These are phyloP conservation scores for Arctium minus DNA, from an alignment of 129 eudicot genomes.

Conservation along the genomic window DNA sequence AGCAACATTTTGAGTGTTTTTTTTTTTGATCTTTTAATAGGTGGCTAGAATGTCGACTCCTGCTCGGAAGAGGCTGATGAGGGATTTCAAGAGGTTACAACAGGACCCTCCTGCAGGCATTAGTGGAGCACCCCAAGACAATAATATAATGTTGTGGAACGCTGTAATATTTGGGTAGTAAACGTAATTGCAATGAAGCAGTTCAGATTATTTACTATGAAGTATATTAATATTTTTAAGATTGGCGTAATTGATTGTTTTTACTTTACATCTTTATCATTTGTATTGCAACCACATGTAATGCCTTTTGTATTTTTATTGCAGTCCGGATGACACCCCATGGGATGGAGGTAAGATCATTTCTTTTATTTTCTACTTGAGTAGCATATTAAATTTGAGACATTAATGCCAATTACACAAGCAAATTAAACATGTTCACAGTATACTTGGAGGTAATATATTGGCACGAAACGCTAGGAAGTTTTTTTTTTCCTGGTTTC, in stretches of 20 bases:
- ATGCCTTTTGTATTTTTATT: not conserved
- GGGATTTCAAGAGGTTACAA: constrained; percentile 56
- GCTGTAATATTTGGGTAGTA: constrained; percentile 53
- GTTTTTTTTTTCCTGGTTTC: no score
- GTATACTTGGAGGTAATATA: no score
- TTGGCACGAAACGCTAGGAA: no score
- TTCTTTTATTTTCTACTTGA: not conserved
- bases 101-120: constrained; percentile 57
- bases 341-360: constrained; percentile 49
- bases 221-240: not conserved
- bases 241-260: not conserved
- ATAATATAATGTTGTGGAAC: constrained; percentile 52
- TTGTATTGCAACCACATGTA: not conserved
- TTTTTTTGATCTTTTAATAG: not conserved
- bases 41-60: constrained; percentile 49
- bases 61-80: constrained; percentile 51
- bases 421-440: no score
- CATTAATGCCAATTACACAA: no score
- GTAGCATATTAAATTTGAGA: no score
- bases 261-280: not conserved
- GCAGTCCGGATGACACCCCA: constrained; percentile 54
- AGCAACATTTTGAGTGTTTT: not conserved
- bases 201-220: not conserved
- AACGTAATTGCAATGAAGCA: not conserved
- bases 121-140: constrained; percentile 54